Conservation (phyloP, 495 filamentous ascomycete species). For the Thozetella sp. region DNA sequence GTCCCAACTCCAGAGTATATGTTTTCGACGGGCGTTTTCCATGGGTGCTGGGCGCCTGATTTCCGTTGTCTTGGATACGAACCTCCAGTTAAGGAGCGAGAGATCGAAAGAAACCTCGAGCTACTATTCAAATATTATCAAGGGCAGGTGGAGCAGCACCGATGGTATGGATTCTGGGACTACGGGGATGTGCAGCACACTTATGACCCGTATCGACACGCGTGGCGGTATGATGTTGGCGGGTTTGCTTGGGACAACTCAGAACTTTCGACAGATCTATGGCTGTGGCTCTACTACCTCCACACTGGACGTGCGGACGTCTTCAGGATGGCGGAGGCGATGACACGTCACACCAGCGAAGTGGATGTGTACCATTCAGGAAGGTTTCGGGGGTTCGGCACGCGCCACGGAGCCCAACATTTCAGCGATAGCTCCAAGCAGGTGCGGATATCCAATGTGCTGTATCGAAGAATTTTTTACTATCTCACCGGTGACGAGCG, state of each 20-base stretch:
- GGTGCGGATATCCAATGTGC: conserved; percentile 44
- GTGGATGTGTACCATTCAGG: conserved; percentile 54
- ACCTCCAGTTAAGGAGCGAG: background rate
- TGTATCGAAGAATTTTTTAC: conserved; percentile 46
- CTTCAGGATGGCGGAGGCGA: conserved; percentile 47
- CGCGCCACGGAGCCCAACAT: conserved; percentile 52
- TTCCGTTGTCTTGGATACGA: too few species aligned
- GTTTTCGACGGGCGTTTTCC: background rate
- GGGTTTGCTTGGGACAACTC: conserved; percentile 58
- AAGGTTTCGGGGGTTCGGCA: conserved; percentile 48
- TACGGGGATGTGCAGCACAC: conserved; percentile 54
- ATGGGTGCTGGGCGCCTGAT: conserved; percentile 13
- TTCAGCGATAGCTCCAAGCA: conserved; percentile 52
- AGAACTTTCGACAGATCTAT: conserved; percentile 52
- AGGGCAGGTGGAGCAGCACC: conserved; percentile 39
- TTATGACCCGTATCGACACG: conserved; percentile 48
- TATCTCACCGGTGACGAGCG: conserved; percentile 48
- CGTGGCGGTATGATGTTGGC: conserved; percentile 53
- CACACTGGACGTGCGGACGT: conserved; percentile 45
- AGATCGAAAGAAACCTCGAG: conserved; percentile 40
- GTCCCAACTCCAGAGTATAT: too few species aligned
- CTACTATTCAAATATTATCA: conserved; percentile 46
- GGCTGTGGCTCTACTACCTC: conserved; percentile 53
- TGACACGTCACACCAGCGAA: conserved; percentile 50
- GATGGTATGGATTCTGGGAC: conserved; percentile 56